Base-by-base conservation (phyloP, 495 filamentous ascomycete species). In the Penicillium chermesinum region DNA sequence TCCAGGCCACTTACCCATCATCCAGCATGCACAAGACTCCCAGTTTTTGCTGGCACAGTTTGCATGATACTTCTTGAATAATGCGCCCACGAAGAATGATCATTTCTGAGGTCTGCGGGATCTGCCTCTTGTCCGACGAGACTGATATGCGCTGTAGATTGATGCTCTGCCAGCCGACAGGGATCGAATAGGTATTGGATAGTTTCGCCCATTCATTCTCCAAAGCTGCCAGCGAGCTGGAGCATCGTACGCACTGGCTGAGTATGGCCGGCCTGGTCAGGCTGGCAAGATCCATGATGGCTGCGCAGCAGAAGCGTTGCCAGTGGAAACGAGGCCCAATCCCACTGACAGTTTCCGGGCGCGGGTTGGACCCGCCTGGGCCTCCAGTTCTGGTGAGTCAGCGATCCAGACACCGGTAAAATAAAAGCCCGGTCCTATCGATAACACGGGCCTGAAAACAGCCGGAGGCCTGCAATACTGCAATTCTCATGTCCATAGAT, bases 141-240 rank as follows among this genome's bases (percentile, higher is more conserved):
- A 75, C 57, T 0, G 66, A 66, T 17, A 75, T 68, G 14, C 72
- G 70, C 39, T 72, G 60, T 20, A 72, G 54, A 47, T 73, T 63
- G 44, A 72, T 63, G 40, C 72, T 75, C 25, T 72, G 57, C 72
- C 72, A 75, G 41, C 63, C 69, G 14, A 67, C 63, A 17, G 63
- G 57, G 35, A 72, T 55, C 20, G 70, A 64, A 35, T 75, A 73
- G 16, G 68, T 65, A 35, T 60, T 66, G 13, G 72, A 73, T 7
- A 75, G 50, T 37, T 64, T 69, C 8, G 66, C 69, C 72, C 72
- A 75, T 49, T 75, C 72, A 42, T 75, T 75, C 59, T 75, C 72
- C 34, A 73, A 59, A 12, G 62, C 72, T 1, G 72, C 72, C 44
- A 75, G 59, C 16, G 72, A 72, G 51, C 72, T 75, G 18, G 69